Percentiles rank a stretch among this genome's conserved stretches.
Evolutionary conservation across 768 basidiomycete species (phyloP).

Genomic region (Neoboletus brunneissimus): DNA sequence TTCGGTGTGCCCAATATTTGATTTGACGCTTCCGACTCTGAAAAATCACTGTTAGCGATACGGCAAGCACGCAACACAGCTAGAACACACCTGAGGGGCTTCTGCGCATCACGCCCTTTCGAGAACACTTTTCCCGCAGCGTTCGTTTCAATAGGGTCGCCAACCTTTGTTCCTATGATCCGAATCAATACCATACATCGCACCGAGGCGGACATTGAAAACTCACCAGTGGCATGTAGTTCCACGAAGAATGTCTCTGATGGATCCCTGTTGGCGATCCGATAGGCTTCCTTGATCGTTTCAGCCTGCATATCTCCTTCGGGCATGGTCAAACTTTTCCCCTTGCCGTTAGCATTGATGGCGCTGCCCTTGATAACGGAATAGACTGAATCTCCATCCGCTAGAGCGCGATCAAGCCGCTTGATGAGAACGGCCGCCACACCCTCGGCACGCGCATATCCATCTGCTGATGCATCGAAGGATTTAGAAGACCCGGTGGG

Average conservation of each 20-base stretch:
- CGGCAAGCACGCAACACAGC: neutral
- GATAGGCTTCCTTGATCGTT: slow-evolving; percentile 34
- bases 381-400: slow-evolving; percentile 33
- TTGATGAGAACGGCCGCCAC: slow-evolving; percentile 35
- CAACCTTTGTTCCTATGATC: slow-evolving; percentile 36
- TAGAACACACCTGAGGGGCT: slow-evolving; percentile 16
- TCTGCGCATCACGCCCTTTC: slow-evolving; percentile 16
- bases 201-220: neutral
- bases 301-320: slow-evolving; percentile 33
- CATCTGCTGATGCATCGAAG: slow-evolving; percentile 33
- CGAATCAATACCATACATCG: neutral
- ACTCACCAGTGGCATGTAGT: slow-evolving; percentile 45
- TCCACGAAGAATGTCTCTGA: slow-evolving; percentile 48
- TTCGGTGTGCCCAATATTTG: slow-evolving; percentile 27
- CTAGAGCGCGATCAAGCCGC: slow-evolving; percentile 30
- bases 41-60: neutral
- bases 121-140: slow-evolving; percentile 41
- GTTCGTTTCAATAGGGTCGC: slow-evolving; percentile 51
- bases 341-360: slow-evolving; percentile 35
- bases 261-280: slow-evolving; percentile 27
- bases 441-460: slow-evolving; percentile 32
- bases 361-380: slow-evolving; percentile 31
- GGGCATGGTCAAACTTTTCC: slow-evolving; percentile 36
- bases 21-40: slow-evolving; percentile 29
- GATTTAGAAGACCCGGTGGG: slow-evolving; percentile 33